These are phyloP conservation scores for Solanum chilense DNA, from an alignment of 257 asterid genomes.

Conservation along the genomic window DNA sequence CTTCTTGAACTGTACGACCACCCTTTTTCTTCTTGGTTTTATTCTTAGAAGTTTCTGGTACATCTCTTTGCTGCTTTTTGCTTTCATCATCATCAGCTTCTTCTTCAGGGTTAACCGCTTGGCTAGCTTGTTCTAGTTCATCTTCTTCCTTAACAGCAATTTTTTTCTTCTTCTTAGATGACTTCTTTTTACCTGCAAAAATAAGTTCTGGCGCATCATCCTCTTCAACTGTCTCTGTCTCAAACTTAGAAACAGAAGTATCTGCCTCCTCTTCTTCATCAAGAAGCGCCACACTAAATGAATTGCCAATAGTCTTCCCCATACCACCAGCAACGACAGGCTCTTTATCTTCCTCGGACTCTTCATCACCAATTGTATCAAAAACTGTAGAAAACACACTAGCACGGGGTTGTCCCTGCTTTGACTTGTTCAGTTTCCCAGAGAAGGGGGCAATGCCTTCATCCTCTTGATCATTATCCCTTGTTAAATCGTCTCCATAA, in stretches of 20 bases:
- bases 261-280: slow-evolving; percentile 32
- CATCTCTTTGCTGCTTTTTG: slow-evolving; percentile 15
- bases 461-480: slow-evolving; percentile 7
- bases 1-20: slow-evolving; percentile 3
- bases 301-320: slow-evolving; percentile 26
- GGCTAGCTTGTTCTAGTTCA: slow-evolving; percentile 10
- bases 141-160: slow-evolving; percentile 3
- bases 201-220: slow-evolving; percentile 25
- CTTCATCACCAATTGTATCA: slow-evolving; percentile 18
- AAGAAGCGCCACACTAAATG: not conserved
- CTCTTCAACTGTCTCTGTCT: slow-evolving; percentile 24
- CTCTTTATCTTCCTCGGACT: slow-evolving; percentile 31
- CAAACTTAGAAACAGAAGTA: slow-evolving; percentile 15
- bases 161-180: slow-evolving; percentile 61
- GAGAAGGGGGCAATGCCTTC: slow-evolving; percentile 7
- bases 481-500: slow-evolving; percentile 35
- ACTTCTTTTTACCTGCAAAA: slow-evolving; percentile 83
- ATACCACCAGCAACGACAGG: slow-evolving; percentile 46
- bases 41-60: slow-evolving; percentile 46
- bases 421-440: slow-evolving; percentile 33
- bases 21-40: slow-evolving; percentile 75
- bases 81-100: not conserved
- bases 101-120: not conserved
- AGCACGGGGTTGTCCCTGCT: slow-evolving; percentile 22
- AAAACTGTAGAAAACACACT: slow-evolving; percentile 9